Evolutionary conservation across 2,329 filamentous ascomycete species (phyloP).

Genomic region (Talaromyces verruculosus): DNA sequence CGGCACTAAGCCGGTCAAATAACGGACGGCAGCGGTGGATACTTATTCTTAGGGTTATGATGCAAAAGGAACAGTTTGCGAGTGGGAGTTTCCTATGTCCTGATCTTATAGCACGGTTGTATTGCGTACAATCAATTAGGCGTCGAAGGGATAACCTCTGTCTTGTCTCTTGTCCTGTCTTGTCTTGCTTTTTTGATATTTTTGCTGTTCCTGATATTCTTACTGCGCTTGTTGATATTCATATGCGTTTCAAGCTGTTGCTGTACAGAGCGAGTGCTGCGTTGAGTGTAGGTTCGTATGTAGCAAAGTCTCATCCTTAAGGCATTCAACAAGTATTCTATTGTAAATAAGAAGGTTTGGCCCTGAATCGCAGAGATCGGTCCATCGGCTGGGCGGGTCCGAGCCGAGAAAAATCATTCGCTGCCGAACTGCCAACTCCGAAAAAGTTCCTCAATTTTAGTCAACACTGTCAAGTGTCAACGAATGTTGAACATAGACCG

Average conservation of each 20-base stretch:
- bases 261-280: conserved; percentile 10
- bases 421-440: conserved; percentile 8
- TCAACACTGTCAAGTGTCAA: neutral
- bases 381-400: conserved; percentile 10
- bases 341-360: neutral
- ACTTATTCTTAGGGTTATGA: conserved; percentile 2
- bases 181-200: neutral
- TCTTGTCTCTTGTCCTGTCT: conserved; percentile 2
- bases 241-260: conserved; percentile 11
- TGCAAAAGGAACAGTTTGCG: conserved; percentile 4
- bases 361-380: neutral
- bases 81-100: conserved; percentile 11
- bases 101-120: conserved; percentile 12
- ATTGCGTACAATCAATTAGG: conserved; percentile 11
- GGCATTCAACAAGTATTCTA: neutral
- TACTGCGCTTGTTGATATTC: neutral
- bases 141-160: conserved; percentile 11
- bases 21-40: neutral
- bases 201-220: neutral
- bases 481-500: neutral
- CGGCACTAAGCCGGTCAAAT: neutral
- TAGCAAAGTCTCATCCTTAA: neutral
- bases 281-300: conserved; percentile 4
- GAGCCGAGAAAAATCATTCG: conserved; percentile 14
- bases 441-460: conserved; percentile 4